phyloP scores from a whole-genome alignment of 768 basidiomycete species.

The Atractiella rhizophila region DNA sequence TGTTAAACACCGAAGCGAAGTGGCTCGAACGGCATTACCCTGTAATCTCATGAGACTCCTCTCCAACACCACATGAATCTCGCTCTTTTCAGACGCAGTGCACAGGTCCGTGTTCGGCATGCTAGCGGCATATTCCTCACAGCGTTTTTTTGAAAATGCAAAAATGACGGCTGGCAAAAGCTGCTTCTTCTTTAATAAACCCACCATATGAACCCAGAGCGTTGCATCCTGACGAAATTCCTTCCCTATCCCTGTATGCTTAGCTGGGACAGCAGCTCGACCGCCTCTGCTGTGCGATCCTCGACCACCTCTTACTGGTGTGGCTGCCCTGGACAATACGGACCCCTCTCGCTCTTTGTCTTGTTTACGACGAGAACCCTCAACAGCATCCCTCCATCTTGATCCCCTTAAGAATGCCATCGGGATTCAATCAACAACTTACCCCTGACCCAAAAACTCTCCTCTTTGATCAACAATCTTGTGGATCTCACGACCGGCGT shows the following conservation, averaged over 20 bases:
- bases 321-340: constrained; percentile 41
- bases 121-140: constrained; percentile 85
- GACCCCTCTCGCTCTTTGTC: constrained; percentile 95
- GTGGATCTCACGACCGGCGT: constrained; percentile 73
- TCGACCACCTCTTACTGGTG: constrained; percentile 27
- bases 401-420: constrained; percentile 27
- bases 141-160: constrained; percentile 85
- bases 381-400: constrained; percentile 70
- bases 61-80: constrained; percentile 82
- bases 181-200: constrained; percentile 44
- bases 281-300: constrained; percentile 7
- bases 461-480: constrained; percentile 73
- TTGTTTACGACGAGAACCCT: constrained; percentile 73
- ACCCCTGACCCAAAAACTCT: constrained; percentile 50
- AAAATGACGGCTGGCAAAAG: constrained; percentile 88
- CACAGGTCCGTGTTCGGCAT: constrained; percentile 70
- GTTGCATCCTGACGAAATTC: constrained; percentile 40
- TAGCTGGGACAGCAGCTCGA: not conserved
- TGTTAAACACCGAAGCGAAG: not conserved
- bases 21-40: constrained; percentile 24
- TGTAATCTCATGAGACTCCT: constrained; percentile 72
- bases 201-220: constrained; percentile 74
- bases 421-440: constrained; percentile 10
- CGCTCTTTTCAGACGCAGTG: constrained; percentile 75
- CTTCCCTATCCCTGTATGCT: not conserved